Evolutionary conservation across 2,329 filamentous ascomycete species (phyloP).

Genomic region (Phaeosphaeriaceae sp.): DNA sequence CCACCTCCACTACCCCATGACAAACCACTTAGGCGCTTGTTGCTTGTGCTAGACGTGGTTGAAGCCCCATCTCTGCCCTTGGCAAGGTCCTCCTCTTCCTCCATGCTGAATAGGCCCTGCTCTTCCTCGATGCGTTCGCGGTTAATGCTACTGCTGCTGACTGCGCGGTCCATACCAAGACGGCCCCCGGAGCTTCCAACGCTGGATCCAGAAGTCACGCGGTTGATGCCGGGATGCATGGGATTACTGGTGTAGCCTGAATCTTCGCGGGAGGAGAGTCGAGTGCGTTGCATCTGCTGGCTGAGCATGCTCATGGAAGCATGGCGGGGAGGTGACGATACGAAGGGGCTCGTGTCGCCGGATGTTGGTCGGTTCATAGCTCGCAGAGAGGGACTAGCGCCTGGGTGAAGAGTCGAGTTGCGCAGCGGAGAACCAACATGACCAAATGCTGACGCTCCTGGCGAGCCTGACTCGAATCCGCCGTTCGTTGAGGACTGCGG

Average conservation of each 20-base stretch:
- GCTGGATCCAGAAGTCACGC: conserved; percentile 43
- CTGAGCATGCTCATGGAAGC: conserved; percentile 69
- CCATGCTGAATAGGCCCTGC: conserved; percentile 54
- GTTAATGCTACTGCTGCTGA: conserved; percentile 50
- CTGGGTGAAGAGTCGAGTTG: conserved; percentile 63
- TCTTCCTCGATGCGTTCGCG: conserved; percentile 53
- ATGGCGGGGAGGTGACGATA: conserved; percentile 65
- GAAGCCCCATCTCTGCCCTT: conserved; percentile 45
- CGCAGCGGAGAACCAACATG: conserved; percentile 73
- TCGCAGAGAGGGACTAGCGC: conserved; percentile 59
- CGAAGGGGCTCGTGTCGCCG: conserved; percentile 59
- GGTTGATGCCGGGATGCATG: conserved; percentile 73
- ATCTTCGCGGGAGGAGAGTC: conserved; percentile 47
- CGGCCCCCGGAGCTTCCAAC: conserved; percentile 40
- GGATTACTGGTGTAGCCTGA: conserved; percentile 32
- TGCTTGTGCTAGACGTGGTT: conserved; percentile 43
- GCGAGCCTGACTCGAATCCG: conserved; percentile 43
- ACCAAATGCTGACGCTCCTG: conserved; percentile 59
- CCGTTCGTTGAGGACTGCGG: conserved; percentile 60
- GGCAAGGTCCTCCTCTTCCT: conserved; percentile 48
- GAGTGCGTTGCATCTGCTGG: conserved; percentile 61
- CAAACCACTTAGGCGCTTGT: conserved; percentile 47
- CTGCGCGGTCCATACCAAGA: conserved; percentile 47
- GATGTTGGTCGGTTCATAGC: conserved; percentile 58
- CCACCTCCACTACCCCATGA: conserved; percentile 49